Evolutionary conservation across 371 early-diverging fungal species (phyloP), one percentile per base, ranked within the genome.

Genomic region (Circinella umbellata): DNA sequence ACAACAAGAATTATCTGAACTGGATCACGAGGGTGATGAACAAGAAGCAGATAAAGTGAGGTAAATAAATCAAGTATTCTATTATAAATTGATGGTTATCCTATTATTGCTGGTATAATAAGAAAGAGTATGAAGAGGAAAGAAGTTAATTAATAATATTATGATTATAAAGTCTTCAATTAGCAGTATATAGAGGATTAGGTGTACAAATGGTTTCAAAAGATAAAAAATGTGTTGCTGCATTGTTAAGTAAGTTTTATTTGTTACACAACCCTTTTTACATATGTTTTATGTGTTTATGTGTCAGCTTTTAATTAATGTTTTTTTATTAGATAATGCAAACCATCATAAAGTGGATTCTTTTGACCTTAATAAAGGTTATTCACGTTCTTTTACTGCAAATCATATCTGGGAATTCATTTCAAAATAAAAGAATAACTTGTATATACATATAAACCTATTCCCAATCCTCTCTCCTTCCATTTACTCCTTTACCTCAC

Each of bases 231-330:
- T 57, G 5, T 57, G 35, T 34, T 57, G 27, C 57, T 34, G 57
- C 57, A 57, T 9, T 57, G 6, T 57, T 57, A 34, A 8, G 57
- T 57, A 57, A 57, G 57, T 57, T 42, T 20, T 51, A 7, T 51
- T 14, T 17, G 51, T 51, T 51, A 51, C 51, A 51, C 51, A 1
- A 4, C 6, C 15, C 15, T 14, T 17, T 15, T 51, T 8, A 5
- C 2, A 8, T 51, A 13, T 51, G 8, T 51, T 14, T 15, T 14
- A 13, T 14, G 51, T 13, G 51, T 51, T 8, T 13, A 51, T 51
- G 51, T 51, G 14, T 51, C 51, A 51, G 51, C n/a, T 51, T 51
- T 17, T 15, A n/a, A 51, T 1, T 42, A 11, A 11, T 42, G 1
- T 51, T 51, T 51, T n/a, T 13, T 15, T 15, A 47, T 47, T 34